Conservation (phyloP, 208 protist species). For the Lotmaria passim region DNA sequence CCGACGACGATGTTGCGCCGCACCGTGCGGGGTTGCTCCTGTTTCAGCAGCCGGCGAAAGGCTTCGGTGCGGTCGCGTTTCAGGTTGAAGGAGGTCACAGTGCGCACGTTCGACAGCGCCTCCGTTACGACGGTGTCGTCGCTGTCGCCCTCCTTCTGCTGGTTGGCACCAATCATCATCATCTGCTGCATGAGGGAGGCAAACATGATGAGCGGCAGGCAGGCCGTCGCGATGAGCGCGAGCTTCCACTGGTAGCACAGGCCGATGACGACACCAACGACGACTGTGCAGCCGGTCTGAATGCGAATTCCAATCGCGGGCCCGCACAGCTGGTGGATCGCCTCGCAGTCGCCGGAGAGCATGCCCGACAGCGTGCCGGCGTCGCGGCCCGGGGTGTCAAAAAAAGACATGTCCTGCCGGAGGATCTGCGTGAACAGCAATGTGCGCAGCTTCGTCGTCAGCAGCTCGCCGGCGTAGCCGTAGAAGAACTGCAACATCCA, state of each 20-base stretch:
- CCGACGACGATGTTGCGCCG: slow-evolving; percentile 40
- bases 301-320: slow-evolving; percentile 65
- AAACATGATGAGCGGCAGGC: slow-evolving; percentile 60
- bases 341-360: slow-evolving; percentile 84
- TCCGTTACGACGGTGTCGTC: slow-evolving; percentile 73
- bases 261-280: slow-evolving; percentile 58
- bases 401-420: slow-evolving; percentile 87
- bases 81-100: slow-evolving; percentile 80
- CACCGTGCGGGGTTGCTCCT: slow-evolving; percentile 32
- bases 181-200: slow-evolving; percentile 42
- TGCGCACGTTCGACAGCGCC: slow-evolving; percentile 74
- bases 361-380: slow-evolving; percentile 71
- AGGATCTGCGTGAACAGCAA: slow-evolving; percentile 76
- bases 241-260: slow-evolving; percentile 81
- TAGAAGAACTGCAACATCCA: slow-evolving; percentile 70
- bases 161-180: slow-evolving; percentile 46
- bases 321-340: slow-evolving; percentile 78
- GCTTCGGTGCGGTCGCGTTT: slow-evolving; percentile 40
- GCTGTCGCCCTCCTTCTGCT: slow-evolving; percentile 45
- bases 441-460: slow-evolving; percentile 70
- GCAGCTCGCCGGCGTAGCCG: slow-evolving; percentile 72
- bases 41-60: slow-evolving; percentile 29
- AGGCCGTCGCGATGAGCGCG: slow-evolving; percentile 60
- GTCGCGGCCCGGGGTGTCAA: slow-evolving; percentile 75
- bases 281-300: slow-evolving; percentile 55